Base-by-base conservation (phyloP, 1,284 basidiomycete species). In the Ustilago esculenta region DNA sequence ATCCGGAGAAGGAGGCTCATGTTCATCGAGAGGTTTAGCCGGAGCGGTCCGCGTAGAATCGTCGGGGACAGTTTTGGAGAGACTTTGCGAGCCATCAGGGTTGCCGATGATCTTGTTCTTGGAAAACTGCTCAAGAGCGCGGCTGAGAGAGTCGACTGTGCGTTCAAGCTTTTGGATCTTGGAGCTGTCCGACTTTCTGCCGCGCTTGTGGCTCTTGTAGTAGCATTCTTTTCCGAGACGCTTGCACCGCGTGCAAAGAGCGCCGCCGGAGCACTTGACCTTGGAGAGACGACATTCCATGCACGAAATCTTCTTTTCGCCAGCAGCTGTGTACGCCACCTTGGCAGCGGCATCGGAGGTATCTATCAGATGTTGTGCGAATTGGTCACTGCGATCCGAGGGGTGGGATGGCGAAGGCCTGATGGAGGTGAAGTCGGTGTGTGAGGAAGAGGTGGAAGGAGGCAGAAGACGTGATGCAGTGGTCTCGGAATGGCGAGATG, bases 291-390 rank as follows among this genome's bases (percentile, higher is more conserved):
- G 59, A 32, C 70, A 72, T 29, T 68, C 70, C 58, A 72, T 61
- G 61, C 70, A 72, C 15, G 64, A 68, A 30, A 72, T 68, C 47
- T 72, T 72, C 39, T 69, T 72, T 24, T 72, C 70, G 23, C 47
- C 29, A 29, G 45, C 46, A 2, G 59, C 44, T 2, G 57, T 40
- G 0, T 52, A 43, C 4, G 50, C 37, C 11, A 39, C 35, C 12
- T 37, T 15, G 2, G 44, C 18, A 17, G 50, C 6, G 23, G 43
- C 55, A 12, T 54, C 43, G 40, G 47, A 29, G 9, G 53, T 33
- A 15, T 17, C 30, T 2, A 40, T 20, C 20, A 29, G 21, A 15
- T 33, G 8, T n/a, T 18, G 29, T 37, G 17, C 21, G 17, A 49
- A 20, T 5, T 51, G 43, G 2, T 56, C 44, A 24, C 32, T 40